These are phyloP conservation scores for Neonothopanus nambi DNA, from an alignment of 1,284 basidiomycete species.

Conservation along the genomic window DNA sequence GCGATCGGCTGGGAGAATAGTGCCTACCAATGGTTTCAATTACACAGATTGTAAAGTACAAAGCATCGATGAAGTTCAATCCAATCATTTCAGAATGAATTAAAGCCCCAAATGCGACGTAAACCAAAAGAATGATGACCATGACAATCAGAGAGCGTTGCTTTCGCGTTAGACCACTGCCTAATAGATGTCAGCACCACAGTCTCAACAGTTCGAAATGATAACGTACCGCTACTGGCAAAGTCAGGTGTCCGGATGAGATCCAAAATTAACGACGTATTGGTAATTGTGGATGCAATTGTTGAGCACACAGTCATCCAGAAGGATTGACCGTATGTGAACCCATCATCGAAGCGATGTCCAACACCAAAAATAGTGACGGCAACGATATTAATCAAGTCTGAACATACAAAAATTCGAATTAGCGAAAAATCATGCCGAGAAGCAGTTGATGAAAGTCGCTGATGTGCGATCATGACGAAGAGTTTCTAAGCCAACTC, in stretches of 20 bases:
- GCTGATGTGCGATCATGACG: neutral
- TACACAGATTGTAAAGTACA: constrained; percentile 71
- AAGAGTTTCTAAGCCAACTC: constrained; percentile 20
- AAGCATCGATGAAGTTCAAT: constrained; percentile 64
- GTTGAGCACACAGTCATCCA: constrained; percentile 85
- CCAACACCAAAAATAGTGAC: constrained; percentile 67
- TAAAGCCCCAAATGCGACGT: constrained; percentile 71
- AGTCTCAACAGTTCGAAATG: neutral
- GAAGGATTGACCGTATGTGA: constrained; percentile 72
- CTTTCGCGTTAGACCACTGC: constrained; percentile 78
- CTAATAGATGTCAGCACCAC: constrained; percentile 23
- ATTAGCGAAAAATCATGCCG: too few species aligned
- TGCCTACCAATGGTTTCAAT: constrained; percentile 66
- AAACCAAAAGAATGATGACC: constrained; percentile 71
- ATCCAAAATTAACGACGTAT: constrained; percentile 70
- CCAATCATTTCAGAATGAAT: constrained; percentile 59
- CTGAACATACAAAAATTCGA: too few species aligned
- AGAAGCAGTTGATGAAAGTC: neutral
- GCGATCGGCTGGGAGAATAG: neutral
- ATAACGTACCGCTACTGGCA: constrained; percentile 54
- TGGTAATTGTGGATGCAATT: constrained; percentile 65
- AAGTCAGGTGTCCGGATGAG: constrained; percentile 65
- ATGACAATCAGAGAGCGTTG: constrained; percentile 80
- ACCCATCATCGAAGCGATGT: constrained; percentile 67
- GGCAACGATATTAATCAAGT: constrained; percentile 67